Conservation (phyloP, 352 stramenopile genomes). For the Globisporangium nagaii region DNA sequence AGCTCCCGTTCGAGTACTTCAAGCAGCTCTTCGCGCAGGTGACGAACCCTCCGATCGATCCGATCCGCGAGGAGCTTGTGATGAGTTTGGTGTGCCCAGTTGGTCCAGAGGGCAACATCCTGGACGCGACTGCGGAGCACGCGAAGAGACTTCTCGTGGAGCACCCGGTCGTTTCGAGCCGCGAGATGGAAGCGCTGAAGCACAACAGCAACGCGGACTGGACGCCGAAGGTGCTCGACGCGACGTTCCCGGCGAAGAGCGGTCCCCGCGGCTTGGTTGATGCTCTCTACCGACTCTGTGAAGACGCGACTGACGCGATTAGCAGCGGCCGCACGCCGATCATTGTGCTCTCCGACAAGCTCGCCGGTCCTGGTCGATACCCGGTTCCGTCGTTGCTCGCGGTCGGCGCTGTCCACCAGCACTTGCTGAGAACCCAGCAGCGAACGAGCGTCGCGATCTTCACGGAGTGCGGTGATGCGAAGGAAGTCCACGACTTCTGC, state of each 20-base stretch:
- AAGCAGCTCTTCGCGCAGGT: slow-evolving; percentile 96
- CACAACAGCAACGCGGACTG: slow-evolving; percentile 54
- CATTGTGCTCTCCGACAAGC: slow-evolving; percentile 91
- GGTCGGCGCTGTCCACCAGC: slow-evolving; percentile 94
- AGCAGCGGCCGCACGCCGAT: slow-evolving; percentile 62
- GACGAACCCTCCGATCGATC: slow-evolving; percentile 97
- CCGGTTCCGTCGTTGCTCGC: slow-evolving; percentile 93
- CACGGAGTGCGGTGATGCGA: slow-evolving; percentile 91
- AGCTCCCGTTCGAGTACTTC: slow-evolving; percentile 96
- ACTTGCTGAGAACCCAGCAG: slow-evolving; percentile 93
- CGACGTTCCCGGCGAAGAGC: slow-evolving; percentile 57
- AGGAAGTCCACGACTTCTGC: slow-evolving; percentile 96
- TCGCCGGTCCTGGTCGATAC: slow-evolving; percentile 84
- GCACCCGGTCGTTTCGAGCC: slow-evolving; percentile 90
- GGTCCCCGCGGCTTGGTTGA: slow-evolving; percentile 63
- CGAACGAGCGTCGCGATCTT: slow-evolving; percentile 89
- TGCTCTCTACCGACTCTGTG: slow-evolving; percentile 90
- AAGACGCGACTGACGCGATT: slow-evolving; percentile 91
- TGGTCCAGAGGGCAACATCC: slow-evolving; percentile 92
- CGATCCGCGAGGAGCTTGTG: slow-evolving; percentile 96
- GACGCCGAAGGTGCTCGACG: slow-evolving; percentile 53
- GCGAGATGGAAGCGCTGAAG: slow-evolving; percentile 93
- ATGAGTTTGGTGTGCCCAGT: slow-evolving; percentile 96
- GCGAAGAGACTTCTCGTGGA: slow-evolving; percentile 89
- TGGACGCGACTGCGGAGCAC: slow-evolving; percentile 79